Evolutionary conservation across 2,329 filamentous ascomycete genomes (phyloP).

Genomic region (Xylaria sp.): DNA sequence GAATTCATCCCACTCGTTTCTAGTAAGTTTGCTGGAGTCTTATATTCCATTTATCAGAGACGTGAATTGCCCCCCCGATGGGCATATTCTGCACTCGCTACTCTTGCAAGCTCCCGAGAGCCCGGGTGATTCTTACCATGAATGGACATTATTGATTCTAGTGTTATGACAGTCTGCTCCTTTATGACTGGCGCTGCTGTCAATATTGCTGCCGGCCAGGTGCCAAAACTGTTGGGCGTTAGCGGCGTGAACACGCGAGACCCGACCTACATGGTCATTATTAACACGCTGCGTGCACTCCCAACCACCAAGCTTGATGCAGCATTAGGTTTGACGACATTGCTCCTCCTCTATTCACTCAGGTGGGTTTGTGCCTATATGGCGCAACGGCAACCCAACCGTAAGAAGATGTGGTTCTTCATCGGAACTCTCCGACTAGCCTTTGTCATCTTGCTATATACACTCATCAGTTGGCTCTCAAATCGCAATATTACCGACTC

Average conservation of each 20-base stretch:
- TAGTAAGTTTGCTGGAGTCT: too few species aligned
- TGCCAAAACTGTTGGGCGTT: slow-evolving; percentile 63
- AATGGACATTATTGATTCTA: too few species aligned
- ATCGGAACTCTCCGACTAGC: slow-evolving; percentile 79
- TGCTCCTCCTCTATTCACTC: slow-evolving; percentile 74
- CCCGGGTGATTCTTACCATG: too few species aligned
- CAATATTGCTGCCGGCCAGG: slow-evolving; percentile 61
- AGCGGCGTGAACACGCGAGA: slow-evolving; percentile 60
- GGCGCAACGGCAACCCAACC: slow-evolving; percentile 73
- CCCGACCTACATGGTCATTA: slow-evolving; percentile 60
- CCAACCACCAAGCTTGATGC: slow-evolving; percentile 70
- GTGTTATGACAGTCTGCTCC: too few species aligned
- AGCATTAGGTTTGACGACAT: slow-evolving; percentile 75
- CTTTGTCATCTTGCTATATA: slow-evolving; percentile 84
- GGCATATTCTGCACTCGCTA: too few species aligned
- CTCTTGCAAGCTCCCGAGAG: too few species aligned
- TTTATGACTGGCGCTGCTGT: slow-evolving; percentile 49
- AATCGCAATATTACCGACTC: slow-evolving; percentile 67
- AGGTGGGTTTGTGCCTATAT: slow-evolving; percentile 69
- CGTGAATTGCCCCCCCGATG: too few species aligned
- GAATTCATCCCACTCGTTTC: slow-evolving; percentile 63
- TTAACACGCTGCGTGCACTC: slow-evolving; percentile 60
- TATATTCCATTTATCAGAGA: too few species aligned
- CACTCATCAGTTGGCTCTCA: slow-evolving; percentile 76
- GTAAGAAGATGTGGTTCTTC: slow-evolving; percentile 80